These are phyloP conservation scores for Bombardia bombarda DNA, from an alignment of 495 filamentous ascomycete genomes.

Conservation along the genomic window DNA sequence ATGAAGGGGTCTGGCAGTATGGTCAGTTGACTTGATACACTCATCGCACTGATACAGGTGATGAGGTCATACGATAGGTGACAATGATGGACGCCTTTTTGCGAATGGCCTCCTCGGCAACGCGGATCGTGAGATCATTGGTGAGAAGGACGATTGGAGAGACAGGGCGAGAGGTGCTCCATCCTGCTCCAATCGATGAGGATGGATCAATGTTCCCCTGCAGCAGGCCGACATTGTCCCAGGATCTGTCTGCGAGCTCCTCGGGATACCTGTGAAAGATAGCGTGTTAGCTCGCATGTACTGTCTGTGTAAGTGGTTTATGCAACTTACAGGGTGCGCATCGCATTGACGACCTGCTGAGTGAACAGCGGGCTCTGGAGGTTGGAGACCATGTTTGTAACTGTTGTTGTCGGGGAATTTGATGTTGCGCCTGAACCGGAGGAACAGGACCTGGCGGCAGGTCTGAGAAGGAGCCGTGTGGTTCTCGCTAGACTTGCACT, in stretches of 20 bases:
- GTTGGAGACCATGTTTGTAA: conserved; percentile 10
- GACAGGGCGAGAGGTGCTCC: neutral
- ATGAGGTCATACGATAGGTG: conserved; percentile 64
- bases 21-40: too few relatives aligned
- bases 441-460: neutral
- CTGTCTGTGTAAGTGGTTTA: neutral
- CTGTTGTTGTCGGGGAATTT: neutral
- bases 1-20: conserved; percentile 95
- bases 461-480: neutral
- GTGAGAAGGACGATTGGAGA: conserved; percentile 60
- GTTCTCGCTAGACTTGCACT: conserved; percentile 4
- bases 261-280: conserved; percentile 65
- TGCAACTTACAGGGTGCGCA: conserved; percentile 68
- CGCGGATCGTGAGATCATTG: conserved; percentile 80
- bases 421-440: neutral
- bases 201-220: conserved; percentile 22
- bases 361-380: conserved; percentile 52
- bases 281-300: conserved; percentile 3
- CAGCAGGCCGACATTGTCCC: conserved; percentile 66
- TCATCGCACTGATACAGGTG: too few relatives aligned
- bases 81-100: conserved; percentile 71
- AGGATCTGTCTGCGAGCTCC: conserved; percentile 78
- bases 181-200: neutral
- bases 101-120: conserved; percentile 85
- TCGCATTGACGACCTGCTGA: conserved; percentile 66